Evolutionary conservation across 257 asterid species (phyloP).

Genomic region (Dorcoceras hygrometricum): DNA sequence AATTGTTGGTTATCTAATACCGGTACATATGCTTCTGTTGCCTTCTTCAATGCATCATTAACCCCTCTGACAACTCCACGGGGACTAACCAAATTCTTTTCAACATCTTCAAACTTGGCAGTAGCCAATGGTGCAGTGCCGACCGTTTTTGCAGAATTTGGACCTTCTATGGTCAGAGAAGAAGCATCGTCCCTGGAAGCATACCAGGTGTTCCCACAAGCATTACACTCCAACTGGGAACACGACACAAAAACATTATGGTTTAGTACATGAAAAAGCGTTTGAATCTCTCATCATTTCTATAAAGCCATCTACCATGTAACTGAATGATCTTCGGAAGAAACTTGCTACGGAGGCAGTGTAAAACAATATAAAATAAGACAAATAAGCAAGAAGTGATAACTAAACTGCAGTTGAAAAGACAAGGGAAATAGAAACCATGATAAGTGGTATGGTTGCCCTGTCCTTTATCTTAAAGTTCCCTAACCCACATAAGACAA

Average conservation of each 20-base stretch:
- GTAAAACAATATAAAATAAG: too few species aligned
- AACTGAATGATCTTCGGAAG: too few species aligned
- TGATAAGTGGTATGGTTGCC: not conserved
- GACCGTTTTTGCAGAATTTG: slow-evolving; percentile 41
- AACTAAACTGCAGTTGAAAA: too few species aligned
- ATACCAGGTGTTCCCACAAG: slow-evolving; percentile 77
- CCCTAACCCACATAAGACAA: too few species aligned
- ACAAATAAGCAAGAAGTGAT: too few species aligned
- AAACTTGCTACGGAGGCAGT: too few species aligned
- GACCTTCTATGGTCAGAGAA: slow-evolving; percentile 55
- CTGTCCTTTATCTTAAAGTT: too few species aligned
- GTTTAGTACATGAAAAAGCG: not conserved
- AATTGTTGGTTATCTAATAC: slow-evolving; percentile 46
- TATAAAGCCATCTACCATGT: too few species aligned
- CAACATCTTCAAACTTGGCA: slow-evolving; percentile 64
- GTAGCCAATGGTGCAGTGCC: slow-evolving; percentile 67
- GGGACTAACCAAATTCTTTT: slow-evolving; percentile 65
- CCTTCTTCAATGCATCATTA: slow-evolving; percentile 41
- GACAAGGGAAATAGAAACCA: not conserved
- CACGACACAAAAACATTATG: not conserved
- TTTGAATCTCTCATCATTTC: too few species aligned
- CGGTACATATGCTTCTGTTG: slow-evolving; percentile 46
- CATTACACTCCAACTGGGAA: slow-evolving; percentile 70
- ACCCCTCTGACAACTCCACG: slow-evolving; percentile 37
- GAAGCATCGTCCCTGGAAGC: slow-evolving; percentile 81